Percentiles rank a stretch among this genome's conserved stretches.
Evolutionary conservation across 495 filamentous ascomycete species (phyloP).

Genomic region (Xylaria nigripes): DNA sequence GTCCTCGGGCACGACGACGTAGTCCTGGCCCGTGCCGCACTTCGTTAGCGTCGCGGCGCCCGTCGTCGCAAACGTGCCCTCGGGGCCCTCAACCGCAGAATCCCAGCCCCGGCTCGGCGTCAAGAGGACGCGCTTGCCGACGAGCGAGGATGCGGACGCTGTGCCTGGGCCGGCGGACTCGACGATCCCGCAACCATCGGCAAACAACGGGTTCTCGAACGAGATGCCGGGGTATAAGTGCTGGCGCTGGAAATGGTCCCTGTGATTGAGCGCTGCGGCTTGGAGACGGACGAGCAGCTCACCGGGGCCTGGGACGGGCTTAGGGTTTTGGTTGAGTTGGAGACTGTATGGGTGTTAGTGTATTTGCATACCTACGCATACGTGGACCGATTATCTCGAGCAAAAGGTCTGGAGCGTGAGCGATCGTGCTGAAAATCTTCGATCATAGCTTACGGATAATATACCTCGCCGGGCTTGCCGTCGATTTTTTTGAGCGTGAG

Average conservation of each 20-base stretch:
- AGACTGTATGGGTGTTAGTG: conserved; percentile 39
- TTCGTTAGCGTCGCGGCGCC: conserved; percentile 58
- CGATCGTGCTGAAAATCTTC: background rate
- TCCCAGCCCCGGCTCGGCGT: conserved; percentile 71
- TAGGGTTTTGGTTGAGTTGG: conserved; percentile 48
- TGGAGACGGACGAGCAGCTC: conserved; percentile 63
- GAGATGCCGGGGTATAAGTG: conserved; percentile 79
- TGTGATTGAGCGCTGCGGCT: conserved; percentile 81
- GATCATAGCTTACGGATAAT: conserved; percentile 52
- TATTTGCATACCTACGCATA: too few species aligned
- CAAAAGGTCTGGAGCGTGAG: too few species aligned
- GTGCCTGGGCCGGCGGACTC: conserved; percentile 50
- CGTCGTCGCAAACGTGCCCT: conserved; percentile 60
- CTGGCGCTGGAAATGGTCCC: conserved; percentile 85
- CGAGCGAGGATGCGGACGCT: conserved; percentile 29
- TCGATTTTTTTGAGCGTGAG: conserved; percentile 46
- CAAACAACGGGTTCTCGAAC: conserved; percentile 62
- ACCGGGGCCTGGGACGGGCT: conserved; percentile 49
- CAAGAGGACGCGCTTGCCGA: conserved; percentile 61
- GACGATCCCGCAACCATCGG: conserved; percentile 74
- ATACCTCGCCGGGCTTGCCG: conserved; percentile 82
- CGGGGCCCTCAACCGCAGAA: conserved; percentile 60
- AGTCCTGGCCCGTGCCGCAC: conserved; percentile 64
- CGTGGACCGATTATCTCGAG: too few species aligned
- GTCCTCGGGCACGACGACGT: conserved; percentile 53